These are phyloP conservation scores for Sporothrix pseudoabietina DNA, from an alignment of 2,329 filamentous ascomycete species.

Conservation along the genomic window DNA sequence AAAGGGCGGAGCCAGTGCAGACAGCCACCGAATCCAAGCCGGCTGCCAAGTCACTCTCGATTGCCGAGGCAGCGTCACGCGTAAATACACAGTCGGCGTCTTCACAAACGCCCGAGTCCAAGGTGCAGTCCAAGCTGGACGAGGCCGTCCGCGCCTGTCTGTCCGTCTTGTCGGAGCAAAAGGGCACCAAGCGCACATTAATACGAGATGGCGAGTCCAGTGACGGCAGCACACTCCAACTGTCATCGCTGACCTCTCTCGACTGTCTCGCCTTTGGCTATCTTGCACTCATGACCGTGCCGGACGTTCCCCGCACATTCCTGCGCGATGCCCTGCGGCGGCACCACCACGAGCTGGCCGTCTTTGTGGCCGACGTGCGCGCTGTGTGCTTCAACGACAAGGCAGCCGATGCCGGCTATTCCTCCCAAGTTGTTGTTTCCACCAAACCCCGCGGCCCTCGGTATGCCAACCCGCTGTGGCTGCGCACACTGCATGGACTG, in stretches of 20 bases:
- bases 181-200: conserved; percentile 50
- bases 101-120: conserved; percentile 69
- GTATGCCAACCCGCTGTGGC: conserved; percentile 30
- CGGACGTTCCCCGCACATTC: conserved; percentile 43
- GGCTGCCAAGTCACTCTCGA: conserved; percentile 5
- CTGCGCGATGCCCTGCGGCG: conserved; percentile 37
- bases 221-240: not conserved
- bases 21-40: not conserved
- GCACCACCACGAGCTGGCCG: conserved; percentile 31
- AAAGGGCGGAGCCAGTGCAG: not conserved
- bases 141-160: conserved; percentile 71
- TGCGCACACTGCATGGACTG: conserved; percentile 41
- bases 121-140: conserved; percentile 74
- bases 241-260: conserved; percentile 60
- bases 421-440: not conserved
- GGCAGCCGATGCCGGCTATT: not conserved
- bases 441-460: not conserved
- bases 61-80: not conserved
- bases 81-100: conserved; percentile 49
- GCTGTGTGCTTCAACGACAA: conserved; percentile 22
- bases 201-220: conserved; percentile 52
- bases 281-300: conserved; percentile 67
- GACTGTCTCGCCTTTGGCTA: conserved; percentile 85
- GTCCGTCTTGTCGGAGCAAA: conserved; percentile 65
- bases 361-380: conserved; percentile 33